Evolutionary conservation across 2,329 filamentous ascomycete species (phyloP).

Genomic region (Teratosphaeria epicoccoides): DNA sequence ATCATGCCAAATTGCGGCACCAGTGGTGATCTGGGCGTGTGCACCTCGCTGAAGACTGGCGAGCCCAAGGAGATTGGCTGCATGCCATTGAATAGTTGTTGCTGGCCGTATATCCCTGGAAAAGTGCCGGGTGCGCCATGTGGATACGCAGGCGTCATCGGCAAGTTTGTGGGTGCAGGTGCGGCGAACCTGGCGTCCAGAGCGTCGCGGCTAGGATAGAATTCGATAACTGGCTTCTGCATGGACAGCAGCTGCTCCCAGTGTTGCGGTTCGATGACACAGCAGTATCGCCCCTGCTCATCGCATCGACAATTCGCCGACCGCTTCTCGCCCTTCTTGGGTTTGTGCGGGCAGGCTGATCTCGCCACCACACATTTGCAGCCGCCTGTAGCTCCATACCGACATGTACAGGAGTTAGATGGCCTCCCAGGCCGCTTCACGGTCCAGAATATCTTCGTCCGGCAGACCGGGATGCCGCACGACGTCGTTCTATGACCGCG

Average conservation of each 20-base stretch:
- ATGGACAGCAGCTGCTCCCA: slow-evolving; percentile 21
- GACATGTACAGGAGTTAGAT: slow-evolving; percentile 25
- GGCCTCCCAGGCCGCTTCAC: slow-evolving; percentile 26
- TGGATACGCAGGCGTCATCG: slow-evolving; percentile 11
- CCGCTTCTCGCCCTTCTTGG: slow-evolving; percentile 26
- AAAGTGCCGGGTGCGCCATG: neutral
- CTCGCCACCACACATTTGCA: slow-evolving; percentile 26
- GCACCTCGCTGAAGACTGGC: slow-evolving; percentile 9
- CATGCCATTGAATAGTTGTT: neutral
- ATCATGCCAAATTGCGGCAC: slow-evolving; percentile 24
- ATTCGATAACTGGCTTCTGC: slow-evolving; percentile 21
- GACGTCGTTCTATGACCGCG: slow-evolving; percentile 26
- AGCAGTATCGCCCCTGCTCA: slow-evolving; percentile 26
- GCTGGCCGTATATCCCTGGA: neutral
- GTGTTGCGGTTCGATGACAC: slow-evolving; percentile 22
- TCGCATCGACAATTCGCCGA: slow-evolving; percentile 25
- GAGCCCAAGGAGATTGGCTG: slow-evolving; percentile 4
- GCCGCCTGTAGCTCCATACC: slow-evolving; percentile 21
- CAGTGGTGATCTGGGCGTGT: slow-evolving; percentile 4
- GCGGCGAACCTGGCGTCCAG: slow-evolving; percentile 15
- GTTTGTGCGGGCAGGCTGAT: slow-evolving; percentile 24
- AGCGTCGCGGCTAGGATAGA: slow-evolving; percentile 18
- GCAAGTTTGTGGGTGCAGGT: slow-evolving; percentile 5
- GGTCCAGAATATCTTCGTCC: slow-evolving; percentile 27
- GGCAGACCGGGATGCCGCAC: slow-evolving; percentile 26